These are phyloP conservation scores for Cadophora sp. DNA, from an alignment of 2,329 filamentous ascomycete genomes.

Conservation along the genomic window DNA sequence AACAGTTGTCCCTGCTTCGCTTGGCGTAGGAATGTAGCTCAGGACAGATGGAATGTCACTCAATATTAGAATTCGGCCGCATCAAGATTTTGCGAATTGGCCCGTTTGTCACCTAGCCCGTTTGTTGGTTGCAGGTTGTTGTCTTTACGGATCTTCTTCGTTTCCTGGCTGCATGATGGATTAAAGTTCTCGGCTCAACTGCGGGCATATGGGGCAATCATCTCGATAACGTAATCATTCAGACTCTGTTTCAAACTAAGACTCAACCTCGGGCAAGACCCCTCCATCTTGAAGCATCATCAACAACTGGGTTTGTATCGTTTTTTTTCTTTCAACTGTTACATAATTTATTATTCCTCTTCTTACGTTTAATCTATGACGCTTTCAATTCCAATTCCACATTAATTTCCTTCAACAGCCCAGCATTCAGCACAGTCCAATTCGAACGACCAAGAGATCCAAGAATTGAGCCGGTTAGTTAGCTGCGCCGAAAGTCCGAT, in stretches of 20 bases:
- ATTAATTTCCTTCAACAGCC: neutral
- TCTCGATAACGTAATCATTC: constrained; percentile 10
- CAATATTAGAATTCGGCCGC: neutral
- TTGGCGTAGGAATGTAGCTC: neutral
- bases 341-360: neutral
- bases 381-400: neutral
- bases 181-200: too few species aligned
- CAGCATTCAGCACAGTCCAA: neutral
- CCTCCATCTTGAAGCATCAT: neutral
- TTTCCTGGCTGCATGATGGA: too few species aligned
- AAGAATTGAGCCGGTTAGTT: neutral
- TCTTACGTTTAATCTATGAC: constrained; percentile 6
- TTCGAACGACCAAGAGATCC: neutral
- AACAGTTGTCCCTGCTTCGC: neutral
- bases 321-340: neutral
- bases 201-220: neutral
- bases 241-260: constrained; percentile 1
- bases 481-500: constrained; percentile 10
- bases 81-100: too few species aligned
- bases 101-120: too few species aligned
- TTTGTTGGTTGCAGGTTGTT: too few species aligned
- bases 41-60: neutral
- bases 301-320: neutral
- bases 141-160: too few species aligned
- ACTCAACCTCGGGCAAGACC: neutral